Percentiles rank a stretch among this genome's conserved stretches.
Evolutionary conservation across 225 moss, liverwort and hornwort species (phyloP).

Genomic region (Pleurozium schreberi): DNA sequence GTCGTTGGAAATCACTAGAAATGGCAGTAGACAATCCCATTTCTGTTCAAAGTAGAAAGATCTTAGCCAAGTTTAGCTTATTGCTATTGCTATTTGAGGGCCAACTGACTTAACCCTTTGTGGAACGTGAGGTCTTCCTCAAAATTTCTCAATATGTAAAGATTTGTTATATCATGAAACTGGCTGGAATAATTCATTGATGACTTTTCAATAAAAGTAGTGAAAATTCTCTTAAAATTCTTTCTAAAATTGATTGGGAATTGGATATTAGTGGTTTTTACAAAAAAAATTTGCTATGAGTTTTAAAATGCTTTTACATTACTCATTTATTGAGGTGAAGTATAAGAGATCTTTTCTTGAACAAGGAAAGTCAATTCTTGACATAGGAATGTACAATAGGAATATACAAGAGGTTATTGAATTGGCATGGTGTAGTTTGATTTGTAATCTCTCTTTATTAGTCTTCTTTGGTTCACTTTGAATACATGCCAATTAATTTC

Average conservation of each 20-base stretch:
- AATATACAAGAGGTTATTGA: no score
- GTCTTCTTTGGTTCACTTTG: neutral
- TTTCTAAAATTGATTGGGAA: neutral
- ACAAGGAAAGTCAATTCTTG: neutral
- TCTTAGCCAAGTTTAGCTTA: no score
- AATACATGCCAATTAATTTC: neutral
- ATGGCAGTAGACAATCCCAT: neutral
- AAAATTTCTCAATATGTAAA: neutral
- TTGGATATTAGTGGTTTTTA: neutral
- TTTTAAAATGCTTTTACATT: neutral
- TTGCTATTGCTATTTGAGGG: neutral
- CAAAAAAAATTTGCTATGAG: no score
- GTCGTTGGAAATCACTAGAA: neutral
- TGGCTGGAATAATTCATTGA: neutral
- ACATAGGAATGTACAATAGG: fast-evolving
- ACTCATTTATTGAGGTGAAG: neutral
- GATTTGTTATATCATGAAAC: neutral
- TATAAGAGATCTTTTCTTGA: neutral
- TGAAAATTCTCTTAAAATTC: neutral
- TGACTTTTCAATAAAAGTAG: neutral
- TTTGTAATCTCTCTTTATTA: neutral
- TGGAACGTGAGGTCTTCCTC: neutral
- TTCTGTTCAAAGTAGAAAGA: neutral
- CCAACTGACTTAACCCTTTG: no score
- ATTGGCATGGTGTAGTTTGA: neutral